Conservation (phyloP, 2,329 filamentous ascomycete species). For the Aphanocladium album region DNA sequence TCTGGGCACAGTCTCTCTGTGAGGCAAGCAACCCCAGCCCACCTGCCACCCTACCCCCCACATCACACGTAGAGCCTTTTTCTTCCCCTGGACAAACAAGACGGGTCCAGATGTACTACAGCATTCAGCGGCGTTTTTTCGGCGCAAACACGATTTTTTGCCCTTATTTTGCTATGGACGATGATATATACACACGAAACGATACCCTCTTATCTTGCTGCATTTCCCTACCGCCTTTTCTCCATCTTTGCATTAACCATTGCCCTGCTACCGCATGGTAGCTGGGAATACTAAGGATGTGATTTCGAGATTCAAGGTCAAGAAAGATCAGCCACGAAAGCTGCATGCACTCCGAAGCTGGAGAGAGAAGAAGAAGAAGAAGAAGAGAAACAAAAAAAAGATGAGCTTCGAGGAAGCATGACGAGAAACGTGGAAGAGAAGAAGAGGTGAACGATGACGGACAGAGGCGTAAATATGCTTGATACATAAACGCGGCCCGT, state of each 20-base stretch:
- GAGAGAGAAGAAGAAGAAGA: background rate
- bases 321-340: background rate
- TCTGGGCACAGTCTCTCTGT: constrained; percentile 44
- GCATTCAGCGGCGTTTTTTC: constrained; percentile 5
- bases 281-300: background rate
- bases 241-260: background rate
- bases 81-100: background rate
- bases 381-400: background rate
- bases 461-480: constrained; percentile 1
- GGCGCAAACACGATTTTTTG: background rate
- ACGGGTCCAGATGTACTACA: background rate
- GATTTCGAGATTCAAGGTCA: background rate
- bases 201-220: constrained; percentile 3
- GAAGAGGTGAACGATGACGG: background rate
- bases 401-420: background rate
- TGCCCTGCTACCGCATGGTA: background rate
- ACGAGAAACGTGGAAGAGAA: background rate
- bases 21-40: constrained; percentile 13
- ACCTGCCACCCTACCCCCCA: background rate
- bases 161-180: background rate
- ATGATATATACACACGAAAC: background rate
- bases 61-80: background rate
- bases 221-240: background rate
- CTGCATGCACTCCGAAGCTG: background rate
- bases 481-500: background rate